Percentiles rank a stretch among this genome's conserved stretches.
phyloP scores from a whole-genome alignment of 1,284 basidiomycete genomes.

The Heterobasidion parviporum region DNA sequence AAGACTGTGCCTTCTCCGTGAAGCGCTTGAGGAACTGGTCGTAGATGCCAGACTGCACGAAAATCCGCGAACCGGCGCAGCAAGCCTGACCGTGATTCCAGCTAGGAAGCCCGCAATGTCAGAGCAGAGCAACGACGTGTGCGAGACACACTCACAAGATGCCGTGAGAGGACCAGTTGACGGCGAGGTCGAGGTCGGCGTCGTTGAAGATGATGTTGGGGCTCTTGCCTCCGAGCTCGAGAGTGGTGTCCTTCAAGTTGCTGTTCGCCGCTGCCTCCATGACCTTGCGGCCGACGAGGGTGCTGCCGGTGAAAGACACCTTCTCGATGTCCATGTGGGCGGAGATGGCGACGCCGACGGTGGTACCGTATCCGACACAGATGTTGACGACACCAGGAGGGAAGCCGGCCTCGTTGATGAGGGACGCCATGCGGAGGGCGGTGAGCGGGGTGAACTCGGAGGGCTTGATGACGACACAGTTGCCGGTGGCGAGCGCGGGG shows the following conservation, averaged over 20 bases:
- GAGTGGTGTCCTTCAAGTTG: conserved; percentile 85
- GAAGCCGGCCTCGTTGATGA: conserved; percentile 50
- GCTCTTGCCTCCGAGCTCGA: conserved; percentile 92
- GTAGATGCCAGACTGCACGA: conserved; percentile 78
- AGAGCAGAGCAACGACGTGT: not conserved
- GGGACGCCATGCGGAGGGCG: conserved; percentile 48
- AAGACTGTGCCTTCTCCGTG: conserved; percentile 43
- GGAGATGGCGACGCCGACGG: conserved; percentile 56
- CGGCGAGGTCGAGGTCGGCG: conserved; percentile 70
- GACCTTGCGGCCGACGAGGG: conserved; percentile 79
- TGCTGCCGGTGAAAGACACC: conserved; percentile 71
- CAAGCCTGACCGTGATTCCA: conserved; percentile 83
- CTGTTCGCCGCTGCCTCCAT: conserved; percentile 77
- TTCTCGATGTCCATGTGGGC: conserved; percentile 65
- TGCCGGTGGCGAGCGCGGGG: conserved; percentile 81
- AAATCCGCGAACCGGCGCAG: conserved; percentile 81
- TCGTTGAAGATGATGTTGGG: conserved; percentile 75
- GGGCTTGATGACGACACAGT: conserved; percentile 80
- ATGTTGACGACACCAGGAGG: conserved; percentile 71
- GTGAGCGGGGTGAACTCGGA: conserved; percentile 89
- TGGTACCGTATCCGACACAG: conserved; percentile 55
- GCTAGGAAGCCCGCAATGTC: conserved; percentile 21
- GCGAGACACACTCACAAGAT: conserved; percentile 49
- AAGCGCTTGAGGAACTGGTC: conserved; percentile 68
- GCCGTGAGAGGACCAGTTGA: conserved; percentile 76